Conservation (phyloP, 108 stramenopile genomes). For the Licmophora abbreviata region DNA sequence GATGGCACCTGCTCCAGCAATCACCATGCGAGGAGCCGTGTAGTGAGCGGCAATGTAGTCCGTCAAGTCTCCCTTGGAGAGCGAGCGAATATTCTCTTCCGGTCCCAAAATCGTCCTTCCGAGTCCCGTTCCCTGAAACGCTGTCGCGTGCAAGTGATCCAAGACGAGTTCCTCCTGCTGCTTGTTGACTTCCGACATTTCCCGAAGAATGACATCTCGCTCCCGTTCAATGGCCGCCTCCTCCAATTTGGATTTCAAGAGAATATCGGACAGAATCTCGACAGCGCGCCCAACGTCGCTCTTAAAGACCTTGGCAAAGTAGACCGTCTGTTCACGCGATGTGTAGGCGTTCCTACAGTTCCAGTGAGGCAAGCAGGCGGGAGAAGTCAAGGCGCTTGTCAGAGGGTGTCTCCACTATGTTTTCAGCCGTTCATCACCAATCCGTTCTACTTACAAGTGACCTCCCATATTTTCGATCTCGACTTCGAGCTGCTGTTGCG, state of each 20-base stretch:
- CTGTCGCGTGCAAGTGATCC: conserved; percentile 97
- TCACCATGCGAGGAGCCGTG: conserved; percentile 96
- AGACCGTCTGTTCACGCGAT: conserved; percentile 97
- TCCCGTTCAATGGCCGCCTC: conserved; percentile 86
- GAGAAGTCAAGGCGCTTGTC: too few relatives aligned
- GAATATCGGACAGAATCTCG: conserved; percentile 96
- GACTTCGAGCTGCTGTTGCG: conserved; percentile 92
- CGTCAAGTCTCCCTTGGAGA: conserved; percentile 79
- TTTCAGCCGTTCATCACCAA: too few relatives aligned
- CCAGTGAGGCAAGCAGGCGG: not conserved
- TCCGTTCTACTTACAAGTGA: conserved; percentile 54
- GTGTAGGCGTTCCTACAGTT: conserved; percentile 88
- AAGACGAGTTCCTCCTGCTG: conserved; percentile 96
- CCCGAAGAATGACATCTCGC: conserved; percentile 96
- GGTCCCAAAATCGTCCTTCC: conserved; percentile 97
- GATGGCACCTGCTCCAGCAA: conserved; percentile 96
- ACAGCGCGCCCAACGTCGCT: conserved; percentile 88
- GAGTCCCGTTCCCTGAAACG: conserved; percentile 89
- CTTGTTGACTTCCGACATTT: conserved; percentile 99
- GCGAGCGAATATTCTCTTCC: conserved; percentile 82
- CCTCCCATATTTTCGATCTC: conserved; percentile 99
- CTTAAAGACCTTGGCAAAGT: conserved; percentile 98
- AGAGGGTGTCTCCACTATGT: too few relatives aligned
- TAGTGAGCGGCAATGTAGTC: conserved; percentile 96
- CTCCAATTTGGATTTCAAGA: conserved; percentile 87